These are phyloP conservation scores for Spinellus fusiger DNA, from an alignment of 192 early-diverging fungal genomes.

Conservation along the genomic window DNA sequence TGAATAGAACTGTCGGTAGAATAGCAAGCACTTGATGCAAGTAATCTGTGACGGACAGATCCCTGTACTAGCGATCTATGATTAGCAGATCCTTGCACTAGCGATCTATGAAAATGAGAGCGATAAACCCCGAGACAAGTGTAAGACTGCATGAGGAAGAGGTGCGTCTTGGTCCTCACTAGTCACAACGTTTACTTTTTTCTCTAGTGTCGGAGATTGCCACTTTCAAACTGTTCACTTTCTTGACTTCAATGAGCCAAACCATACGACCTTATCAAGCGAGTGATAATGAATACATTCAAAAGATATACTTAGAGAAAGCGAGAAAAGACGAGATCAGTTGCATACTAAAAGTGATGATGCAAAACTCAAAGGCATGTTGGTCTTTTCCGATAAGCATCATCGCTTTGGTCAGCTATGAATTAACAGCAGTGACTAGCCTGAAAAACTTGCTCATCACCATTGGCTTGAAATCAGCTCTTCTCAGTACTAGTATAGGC, in stretches of 20 bases:
- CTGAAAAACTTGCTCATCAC: background rate
- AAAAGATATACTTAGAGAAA: background rate
- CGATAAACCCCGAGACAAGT: no score
- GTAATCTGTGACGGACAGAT: no score
- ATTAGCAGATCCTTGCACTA: no score
- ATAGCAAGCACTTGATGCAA: background rate
- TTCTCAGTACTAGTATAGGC: conserved; percentile 1
- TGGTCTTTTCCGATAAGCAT: conserved; percentile 7
- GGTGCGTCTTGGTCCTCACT: no score
- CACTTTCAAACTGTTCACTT: background rate
- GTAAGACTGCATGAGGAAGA: no score
- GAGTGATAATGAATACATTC: background rate
- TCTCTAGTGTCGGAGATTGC: background rate
- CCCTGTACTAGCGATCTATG: no score
- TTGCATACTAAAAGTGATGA: background rate
- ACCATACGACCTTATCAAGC: conserved; percentile 8
- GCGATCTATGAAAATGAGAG: no score
- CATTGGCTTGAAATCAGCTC: background rate
- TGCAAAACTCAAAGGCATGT: background rate
- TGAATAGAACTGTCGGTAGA: background rate
- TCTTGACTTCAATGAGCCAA: background rate
- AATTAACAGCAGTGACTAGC: background rate
- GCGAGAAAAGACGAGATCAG: background rate
- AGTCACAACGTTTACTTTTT: background rate
- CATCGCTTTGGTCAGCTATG: background rate